Base-by-base conservation (phyloP, 306 rosid genomes). In the Cucumis cinereus region DNA sequence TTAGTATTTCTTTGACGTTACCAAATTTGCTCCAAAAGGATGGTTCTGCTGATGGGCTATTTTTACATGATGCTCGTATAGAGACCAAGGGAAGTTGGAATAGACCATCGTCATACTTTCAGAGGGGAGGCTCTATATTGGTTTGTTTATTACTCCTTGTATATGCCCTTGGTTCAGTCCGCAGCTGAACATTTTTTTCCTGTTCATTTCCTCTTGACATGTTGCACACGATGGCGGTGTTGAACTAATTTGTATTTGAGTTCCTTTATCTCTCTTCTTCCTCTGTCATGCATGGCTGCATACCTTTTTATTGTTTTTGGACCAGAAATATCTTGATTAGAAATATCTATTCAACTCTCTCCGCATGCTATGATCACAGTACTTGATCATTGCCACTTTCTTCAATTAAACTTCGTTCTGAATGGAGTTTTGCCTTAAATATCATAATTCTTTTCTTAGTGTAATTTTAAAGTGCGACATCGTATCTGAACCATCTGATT, bases 41-140 rank as follows among this genome's bases (percentile, higher is more conserved):
- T 76, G 63, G 83, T 70, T 78, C 82, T 28, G 81, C 77, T 13
- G 83, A 83, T 81, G 88, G 83, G 68, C 84, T 84, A 57, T 64
- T 88, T 75, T 77, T 80, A 28, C 81, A 71, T 53, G 90, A 81
- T 72, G 90, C 87, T 77, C 90, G 92, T 75, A 80, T 88, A 47
- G 97, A 90, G 86, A 87, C 87, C 78, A 80, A 79, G 75, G 91
- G 90, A 75, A 84, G 81, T 73, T 87, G 90, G 91, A 91, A 81
- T 83, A 85, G 87, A 33, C 88, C 79, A 49, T 78, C 90, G 38
- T 91, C 96, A 11, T 88, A 82, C 82, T 86, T 91, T 79, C 90
- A 79, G 85, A 91, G 89, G 90, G 84, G 90, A 85, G 85, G 77
- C 77, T 80, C 86, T 82, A 69, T 80, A 69, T 82, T 88, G 96